Conservation (phyloP, 2,329 filamentous ascomycete genomes). For the Pestalotiopsis sp. region DNA sequence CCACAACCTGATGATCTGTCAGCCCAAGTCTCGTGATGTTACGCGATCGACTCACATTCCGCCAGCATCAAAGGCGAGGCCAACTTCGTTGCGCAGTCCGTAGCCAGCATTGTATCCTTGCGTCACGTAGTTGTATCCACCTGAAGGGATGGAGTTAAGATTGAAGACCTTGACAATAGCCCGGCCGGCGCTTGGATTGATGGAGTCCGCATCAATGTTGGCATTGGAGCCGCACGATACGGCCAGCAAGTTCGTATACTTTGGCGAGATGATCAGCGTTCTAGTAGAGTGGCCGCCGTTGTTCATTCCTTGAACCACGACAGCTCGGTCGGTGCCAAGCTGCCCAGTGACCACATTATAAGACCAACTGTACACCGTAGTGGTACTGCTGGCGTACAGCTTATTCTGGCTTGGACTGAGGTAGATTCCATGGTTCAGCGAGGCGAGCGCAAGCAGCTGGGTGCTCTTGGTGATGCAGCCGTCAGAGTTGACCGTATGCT, state of each 20-base stretch:
- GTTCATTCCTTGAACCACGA: conserved; percentile 56
- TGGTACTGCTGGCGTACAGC: conserved; percentile 47
- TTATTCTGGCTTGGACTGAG: conserved; percentile 37
- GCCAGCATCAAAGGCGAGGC: conserved; percentile 41
- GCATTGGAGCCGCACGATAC: conserved; percentile 57
- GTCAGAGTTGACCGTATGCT: conserved; percentile 26
- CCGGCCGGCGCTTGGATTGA: conserved; percentile 47
- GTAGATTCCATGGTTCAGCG: conserved; percentile 45
- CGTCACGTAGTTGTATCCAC: conserved; percentile 43
- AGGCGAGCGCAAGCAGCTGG: conserved; percentile 20
- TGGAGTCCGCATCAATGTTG: conserved; percentile 56
- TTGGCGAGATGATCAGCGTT: conserved; percentile 55
- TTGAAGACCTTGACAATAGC: conserved; percentile 57
- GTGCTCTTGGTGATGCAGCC: conserved; percentile 28
- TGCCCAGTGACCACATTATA: conserved; percentile 52
- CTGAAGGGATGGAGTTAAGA: conserved; percentile 22
- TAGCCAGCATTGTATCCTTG: conserved; percentile 44
- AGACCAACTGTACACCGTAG: conserved; percentile 54
- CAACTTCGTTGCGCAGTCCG: conserved; percentile 67
- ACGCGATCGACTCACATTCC: conserved; percentile 30
- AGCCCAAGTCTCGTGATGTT: conserved; percentile 29
- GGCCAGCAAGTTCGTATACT: conserved; percentile 52
- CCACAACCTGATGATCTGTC: conserved; percentile 32
- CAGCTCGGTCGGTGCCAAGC: conserved; percentile 35
- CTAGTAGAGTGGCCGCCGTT: conserved; percentile 56